Evolutionary conservation across 768 basidiomycete genomes (phyloP).

Genomic region (Boletus vinaceobasis): DNA sequence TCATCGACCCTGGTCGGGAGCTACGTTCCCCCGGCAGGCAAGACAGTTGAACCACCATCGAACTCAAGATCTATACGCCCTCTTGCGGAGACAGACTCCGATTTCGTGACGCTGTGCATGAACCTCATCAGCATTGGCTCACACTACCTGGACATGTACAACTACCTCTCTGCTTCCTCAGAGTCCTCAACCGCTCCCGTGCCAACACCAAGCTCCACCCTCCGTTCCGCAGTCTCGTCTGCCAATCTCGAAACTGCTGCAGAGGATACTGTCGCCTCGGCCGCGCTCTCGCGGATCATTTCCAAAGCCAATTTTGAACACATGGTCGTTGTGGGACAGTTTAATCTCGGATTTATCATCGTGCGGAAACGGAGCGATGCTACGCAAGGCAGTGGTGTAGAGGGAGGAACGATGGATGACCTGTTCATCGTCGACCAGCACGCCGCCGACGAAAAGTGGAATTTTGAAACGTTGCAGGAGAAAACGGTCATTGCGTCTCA

Average conservation of each 20-base stretch:
- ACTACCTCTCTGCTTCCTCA: not conserved
- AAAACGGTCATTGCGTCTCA: slow-evolving; percentile 91
- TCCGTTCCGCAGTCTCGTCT: slow-evolving; percentile 24
- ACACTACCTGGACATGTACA: slow-evolving; percentile 20
- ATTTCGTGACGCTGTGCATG: slow-evolving; percentile 17
- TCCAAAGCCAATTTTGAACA: slow-evolving; percentile 77
- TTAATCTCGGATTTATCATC: slow-evolving; percentile 94
- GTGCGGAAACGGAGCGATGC: slow-evolving; percentile 51
- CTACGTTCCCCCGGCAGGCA: slow-evolving; percentile 11
- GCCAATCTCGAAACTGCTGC: slow-evolving; percentile 38
- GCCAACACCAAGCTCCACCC: slow-evolving; percentile 4
- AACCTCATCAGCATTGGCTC: slow-evolving; percentile 20
- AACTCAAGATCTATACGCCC: not conserved
- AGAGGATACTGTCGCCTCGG: slow-evolving; percentile 54
- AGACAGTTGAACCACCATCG: slow-evolving; percentile 4
- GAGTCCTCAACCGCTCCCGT: not conserved
- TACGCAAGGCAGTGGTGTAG: not conserved
- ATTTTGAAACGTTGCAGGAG: slow-evolving; percentile 90
- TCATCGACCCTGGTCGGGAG: slow-evolving; percentile 27
- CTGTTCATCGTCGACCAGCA: slow-evolving; percentile 97
- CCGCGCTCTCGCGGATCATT: slow-evolving; percentile 79
- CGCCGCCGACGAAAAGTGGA: slow-evolving; percentile 97
- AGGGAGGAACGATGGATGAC: slow-evolving; percentile 57
- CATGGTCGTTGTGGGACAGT: slow-evolving; percentile 92
- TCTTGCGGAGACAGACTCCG: not conserved